Evolutionary conservation across 305 asterid genomes (phyloP).

Genomic region (Fraxinus paxiana): DNA sequence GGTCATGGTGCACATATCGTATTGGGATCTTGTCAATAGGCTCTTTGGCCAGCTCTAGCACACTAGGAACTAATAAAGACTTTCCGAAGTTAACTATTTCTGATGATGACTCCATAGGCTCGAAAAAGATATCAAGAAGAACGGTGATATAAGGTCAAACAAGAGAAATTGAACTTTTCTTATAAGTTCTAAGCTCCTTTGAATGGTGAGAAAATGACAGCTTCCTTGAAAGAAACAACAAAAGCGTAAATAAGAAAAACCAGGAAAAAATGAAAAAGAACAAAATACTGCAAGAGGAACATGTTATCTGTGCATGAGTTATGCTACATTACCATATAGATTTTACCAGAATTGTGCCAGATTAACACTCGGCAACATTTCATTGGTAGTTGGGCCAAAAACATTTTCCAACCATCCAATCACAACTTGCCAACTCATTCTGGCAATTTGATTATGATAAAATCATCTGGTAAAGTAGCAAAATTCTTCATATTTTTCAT

Average conservation of each 20-base stretch:
- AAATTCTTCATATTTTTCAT: not conserved
- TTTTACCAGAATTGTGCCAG: not conserved
- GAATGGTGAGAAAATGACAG: not conserved
- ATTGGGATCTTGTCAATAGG: conserved; percentile 26
- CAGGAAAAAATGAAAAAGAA: not conserved
- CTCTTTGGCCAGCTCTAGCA: conserved; percentile 38
- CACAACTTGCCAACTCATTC: too few relatives aligned
- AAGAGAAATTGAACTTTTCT: not conserved
- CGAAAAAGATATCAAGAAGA: not conserved
- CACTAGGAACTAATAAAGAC: conserved; percentile 44
- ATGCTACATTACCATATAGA: too few relatives aligned
- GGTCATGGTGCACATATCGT: conserved; percentile 28
- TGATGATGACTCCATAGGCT: conserved; percentile 15
- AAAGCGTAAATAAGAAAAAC: not conserved
- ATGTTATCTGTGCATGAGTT: not conserved
- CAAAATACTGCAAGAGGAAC: not conserved
- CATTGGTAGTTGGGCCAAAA: not conserved
- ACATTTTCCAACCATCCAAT: too few relatives aligned
- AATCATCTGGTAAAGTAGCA: not conserved
- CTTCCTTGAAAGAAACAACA: not conserved
- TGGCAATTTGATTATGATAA: not conserved
- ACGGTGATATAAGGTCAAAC: not conserved
- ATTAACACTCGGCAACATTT: not conserved
- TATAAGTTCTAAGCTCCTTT: not conserved
- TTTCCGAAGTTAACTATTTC: conserved; percentile 34